Evolutionary conservation across 257 asterid genomes (phyloP).

Genomic region (Plantago major): DNA sequence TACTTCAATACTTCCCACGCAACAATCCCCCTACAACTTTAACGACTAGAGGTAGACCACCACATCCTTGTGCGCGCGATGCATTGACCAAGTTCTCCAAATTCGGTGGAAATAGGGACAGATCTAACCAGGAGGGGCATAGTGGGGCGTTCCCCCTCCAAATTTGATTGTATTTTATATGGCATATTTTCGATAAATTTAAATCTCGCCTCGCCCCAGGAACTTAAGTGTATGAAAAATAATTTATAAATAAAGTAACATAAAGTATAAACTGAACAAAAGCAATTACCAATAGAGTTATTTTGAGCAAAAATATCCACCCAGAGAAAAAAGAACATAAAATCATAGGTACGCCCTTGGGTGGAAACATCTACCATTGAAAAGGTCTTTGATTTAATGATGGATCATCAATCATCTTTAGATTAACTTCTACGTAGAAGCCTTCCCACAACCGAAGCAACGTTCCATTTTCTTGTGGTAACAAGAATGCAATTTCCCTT

Average conservation of each 20-base stretch:
- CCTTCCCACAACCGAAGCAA: conserved; percentile 16
- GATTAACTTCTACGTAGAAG: conserved; percentile 7
- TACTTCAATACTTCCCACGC: conserved; percentile 2
- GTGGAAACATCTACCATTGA: not conserved
- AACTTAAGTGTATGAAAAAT: no score
- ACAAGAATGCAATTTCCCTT: not conserved
- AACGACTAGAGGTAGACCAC: conserved; percentile 33
- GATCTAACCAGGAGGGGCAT: no score
- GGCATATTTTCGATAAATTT: no score
- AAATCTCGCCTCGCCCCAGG: no score
- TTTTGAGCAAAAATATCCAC: no score
- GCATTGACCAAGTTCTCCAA: conserved; percentile 13
- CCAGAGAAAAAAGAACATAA: no score
- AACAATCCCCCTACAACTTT: conserved; percentile 30
- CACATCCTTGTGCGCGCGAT: conserved; percentile 28
- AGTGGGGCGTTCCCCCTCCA: no score
- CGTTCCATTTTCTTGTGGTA: not conserved
- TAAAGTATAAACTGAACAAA: no score
- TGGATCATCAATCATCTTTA: conserved; percentile 19
- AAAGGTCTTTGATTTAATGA: conserved; percentile 16
- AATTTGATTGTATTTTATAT: no score
- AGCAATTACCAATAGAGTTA: no score
- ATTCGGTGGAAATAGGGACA: conserved; percentile 6
- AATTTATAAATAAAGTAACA: no score
- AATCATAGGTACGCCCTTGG: no score